Evolutionary conservation across 1,284 basidiomycete species (phyloP).

Genomic region (Cutaneotrichosporon cavernicola): DNA sequence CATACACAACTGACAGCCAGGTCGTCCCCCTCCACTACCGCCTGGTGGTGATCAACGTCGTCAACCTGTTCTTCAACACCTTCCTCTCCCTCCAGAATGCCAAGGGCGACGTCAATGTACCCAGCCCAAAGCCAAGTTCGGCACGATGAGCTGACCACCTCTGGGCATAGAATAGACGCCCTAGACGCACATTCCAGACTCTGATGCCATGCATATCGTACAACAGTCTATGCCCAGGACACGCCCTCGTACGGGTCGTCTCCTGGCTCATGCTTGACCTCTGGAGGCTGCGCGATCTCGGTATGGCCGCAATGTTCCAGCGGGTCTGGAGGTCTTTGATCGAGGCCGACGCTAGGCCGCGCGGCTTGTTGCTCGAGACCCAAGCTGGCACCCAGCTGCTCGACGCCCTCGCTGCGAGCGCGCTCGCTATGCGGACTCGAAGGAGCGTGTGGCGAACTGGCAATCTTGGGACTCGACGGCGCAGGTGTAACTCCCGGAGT

Average conservation of each 20-base stretch:
- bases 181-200: neutral
- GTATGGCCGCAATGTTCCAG: neutral
- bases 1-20: constrained; percentile 20
- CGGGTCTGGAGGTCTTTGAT: too few relatives aligned
- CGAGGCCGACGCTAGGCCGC: too few relatives aligned
- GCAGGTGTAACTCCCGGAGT: constrained; percentile 6
- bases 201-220: constrained; percentile 4
- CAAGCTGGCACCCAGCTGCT: neutral
- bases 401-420: neutral
- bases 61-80: constrained; percentile 55
- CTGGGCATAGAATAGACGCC: neutral
- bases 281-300: neutral
- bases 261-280: constrained; percentile 9
- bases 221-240: constrained; percentile 10
- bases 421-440: neutral
- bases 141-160: neutral
- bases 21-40: constrained; percentile 55
- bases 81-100: constrained; percentile 52
- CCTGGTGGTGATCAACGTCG: constrained; percentile 52
- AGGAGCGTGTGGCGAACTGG: neutral
- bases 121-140: constrained; percentile 10
- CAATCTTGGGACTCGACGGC: constrained; percentile 3
- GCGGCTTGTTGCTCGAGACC: neutral
- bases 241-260: constrained; percentile 5
- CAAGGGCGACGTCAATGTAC: constrained; percentile 28